phyloP scores from a whole-genome alignment of 2,329 filamentous ascomycete species.

The Phialophora expanda region DNA sequence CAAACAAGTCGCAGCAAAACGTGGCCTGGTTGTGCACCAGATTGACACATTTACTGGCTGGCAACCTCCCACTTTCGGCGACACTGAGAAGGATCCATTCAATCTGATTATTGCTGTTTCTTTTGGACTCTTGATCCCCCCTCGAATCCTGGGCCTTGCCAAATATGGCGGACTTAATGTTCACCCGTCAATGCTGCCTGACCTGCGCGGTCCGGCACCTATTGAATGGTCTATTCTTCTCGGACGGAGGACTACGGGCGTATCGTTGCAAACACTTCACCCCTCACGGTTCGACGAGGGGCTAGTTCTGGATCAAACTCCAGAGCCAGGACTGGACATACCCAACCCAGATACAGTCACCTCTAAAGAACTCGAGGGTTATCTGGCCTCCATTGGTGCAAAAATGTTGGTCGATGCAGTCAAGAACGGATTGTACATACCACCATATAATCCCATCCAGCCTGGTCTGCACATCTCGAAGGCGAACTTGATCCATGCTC shows the following conservation, averaged over 20 bases:
- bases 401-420: constrained; percentile 72
- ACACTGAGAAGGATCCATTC: constrained; percentile 48
- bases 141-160: constrained; percentile 69
- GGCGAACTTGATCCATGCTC: constrained; percentile 60
- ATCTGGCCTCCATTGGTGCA: constrained; percentile 69
- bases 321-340: constrained; percentile 60
- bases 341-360: constrained; percentile 61
- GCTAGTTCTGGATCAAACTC: constrained; percentile 72
- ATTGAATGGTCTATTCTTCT: constrained; percentile 81
- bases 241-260: constrained; percentile 66
- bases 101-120: constrained; percentile 92
- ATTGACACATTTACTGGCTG: constrained; percentile 83
- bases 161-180: constrained; percentile 90
- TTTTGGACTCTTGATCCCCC: constrained; percentile 87
- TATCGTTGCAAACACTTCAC: constrained; percentile 87
- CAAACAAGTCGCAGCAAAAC: constrained; percentile 65
- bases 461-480: constrained; percentile 34
- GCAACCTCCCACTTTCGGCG: constrained; percentile 63
- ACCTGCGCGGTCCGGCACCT: constrained; percentile 76
- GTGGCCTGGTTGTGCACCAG: constrained; percentile 72
- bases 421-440: constrained; percentile 66
- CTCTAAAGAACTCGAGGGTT: constrained; percentile 58
- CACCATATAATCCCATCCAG: constrained; percentile 57
- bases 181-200: constrained; percentile 87
- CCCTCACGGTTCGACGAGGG: constrained; percentile 78